A percentile compares a stretch with the other conserved stretches of the same genome.
phyloP scores from a whole-genome alignment of 441 rosid genomes.

The Pelargonium australe region DNA sequence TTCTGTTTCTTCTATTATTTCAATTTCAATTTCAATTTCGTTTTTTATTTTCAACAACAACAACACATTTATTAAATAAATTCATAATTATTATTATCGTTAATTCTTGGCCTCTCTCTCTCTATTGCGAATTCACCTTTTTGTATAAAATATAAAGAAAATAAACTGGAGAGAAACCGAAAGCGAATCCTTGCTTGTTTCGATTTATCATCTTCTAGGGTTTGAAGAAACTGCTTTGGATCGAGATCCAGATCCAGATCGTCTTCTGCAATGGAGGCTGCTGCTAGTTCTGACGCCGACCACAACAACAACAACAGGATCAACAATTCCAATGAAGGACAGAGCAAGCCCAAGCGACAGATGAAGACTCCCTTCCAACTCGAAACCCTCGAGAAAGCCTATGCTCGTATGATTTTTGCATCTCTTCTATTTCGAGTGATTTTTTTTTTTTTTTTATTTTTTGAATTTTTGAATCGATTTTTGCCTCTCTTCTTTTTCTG shows the following conservation, averaged over 20 bases:
- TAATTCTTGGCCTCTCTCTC: too few relatives aligned
- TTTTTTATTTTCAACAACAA: too few relatives aligned
- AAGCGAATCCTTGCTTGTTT: not conserved
- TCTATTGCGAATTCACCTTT: too few relatives aligned
- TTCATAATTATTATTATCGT: too few relatives aligned
- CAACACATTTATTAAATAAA: too few relatives aligned
- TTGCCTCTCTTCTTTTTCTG: not conserved
- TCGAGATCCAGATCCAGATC: not conserved
- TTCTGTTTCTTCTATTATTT: too few relatives aligned
- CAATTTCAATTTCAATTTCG: too few relatives aligned
- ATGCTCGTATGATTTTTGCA: constrained; percentile 17
- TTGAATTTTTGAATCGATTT: too few relatives aligned
- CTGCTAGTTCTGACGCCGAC: constrained; percentile 28
- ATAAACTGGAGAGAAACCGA: not conserved
- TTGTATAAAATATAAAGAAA: not conserved
- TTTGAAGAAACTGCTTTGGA: not conserved
- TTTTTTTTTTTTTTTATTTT: not conserved
- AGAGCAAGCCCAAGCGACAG: constrained; percentile 50
- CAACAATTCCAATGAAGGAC: constrained; percentile 49
- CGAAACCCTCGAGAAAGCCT: constrained; percentile 53
- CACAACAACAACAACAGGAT: constrained; percentile 36
- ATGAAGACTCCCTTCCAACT: constrained; percentile 73
- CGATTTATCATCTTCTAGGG: not conserved
- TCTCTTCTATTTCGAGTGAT: not conserved
- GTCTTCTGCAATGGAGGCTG: not conserved